These are phyloP conservation scores for Teunomyces panamensis DNA, from an alignment of 805 yeast species.

Conservation along the genomic window DNA sequence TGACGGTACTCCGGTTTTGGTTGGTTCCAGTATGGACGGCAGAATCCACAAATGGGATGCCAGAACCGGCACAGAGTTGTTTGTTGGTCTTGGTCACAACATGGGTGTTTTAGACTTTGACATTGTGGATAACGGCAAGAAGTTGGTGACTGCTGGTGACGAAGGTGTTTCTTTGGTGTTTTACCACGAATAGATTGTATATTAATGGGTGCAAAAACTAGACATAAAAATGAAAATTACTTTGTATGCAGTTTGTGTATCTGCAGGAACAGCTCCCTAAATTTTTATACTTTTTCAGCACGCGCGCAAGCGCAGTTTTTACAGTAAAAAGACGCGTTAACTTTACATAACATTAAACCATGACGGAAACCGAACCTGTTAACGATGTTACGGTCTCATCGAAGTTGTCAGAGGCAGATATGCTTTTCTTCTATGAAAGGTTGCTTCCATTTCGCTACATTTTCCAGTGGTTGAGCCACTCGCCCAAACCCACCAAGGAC, in stretches of 20 bases:
- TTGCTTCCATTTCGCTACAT: slow-evolving; percentile 73
- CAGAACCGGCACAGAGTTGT: slow-evolving; percentile 75
- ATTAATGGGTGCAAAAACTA: not conserved
- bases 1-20: slow-evolving; percentile 52
- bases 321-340: not conserved
- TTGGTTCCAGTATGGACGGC: slow-evolving; percentile 83
- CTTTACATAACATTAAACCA: not conserved
- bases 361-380: not conserved
- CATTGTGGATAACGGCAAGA: slow-evolving; percentile 59
- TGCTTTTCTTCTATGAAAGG: slow-evolving; percentile 67
- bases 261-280: too few relatives aligned
- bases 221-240: not conserved
- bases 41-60: slow-evolving; percentile 83
- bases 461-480: slow-evolving; percentile 89
- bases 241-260: too few relatives aligned
- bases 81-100: slow-evolving; percentile 86
- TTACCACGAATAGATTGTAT: slow-evolving; percentile 15
- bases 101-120: slow-evolving; percentile 91
- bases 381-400: slow-evolving; percentile 3
- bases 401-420: slow-evolving; percentile 54
- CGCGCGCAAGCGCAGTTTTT: not conserved
- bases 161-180: slow-evolving; percentile 89
- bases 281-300: too few relatives aligned
- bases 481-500: slow-evolving; percentile 69
- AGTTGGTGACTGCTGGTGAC: slow-evolving; percentile 90